Evolutionary conservation across 176 grass and related monocot genomes (phyloP), one percentile per base, ranked within the genome.

Genomic region (Aechmea fasciata): DNA sequence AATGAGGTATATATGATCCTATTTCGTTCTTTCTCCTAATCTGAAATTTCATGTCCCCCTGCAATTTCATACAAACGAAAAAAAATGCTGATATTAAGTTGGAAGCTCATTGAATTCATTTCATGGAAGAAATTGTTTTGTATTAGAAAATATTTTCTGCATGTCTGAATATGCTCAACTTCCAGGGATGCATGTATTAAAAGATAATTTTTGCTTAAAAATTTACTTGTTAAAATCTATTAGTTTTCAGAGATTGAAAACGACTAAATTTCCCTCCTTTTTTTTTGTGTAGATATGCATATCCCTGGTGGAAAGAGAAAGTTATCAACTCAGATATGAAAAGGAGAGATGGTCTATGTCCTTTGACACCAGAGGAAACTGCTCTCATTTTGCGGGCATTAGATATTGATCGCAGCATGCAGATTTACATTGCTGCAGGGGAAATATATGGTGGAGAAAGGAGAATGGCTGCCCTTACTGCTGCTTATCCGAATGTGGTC

Each of bases 231-330:
- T 3, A 59, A 64, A 63, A 62, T 62, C 72, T 71, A 18, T 63
- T 24, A 54, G 15, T 61, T 59, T 15, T 17, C 13, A 61, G 55
- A 17, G 20, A 29, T 54, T 55, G 19, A 25, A 52, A 54, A 9
- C 3, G 50, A 26, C 11, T 47, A 41, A 55, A 71, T 29, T 49
- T 11, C 50, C 48, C 22, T 79, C 69, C 23, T 50, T 65, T 28
- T 61, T 69, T 82, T 50, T 65, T 28, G 51, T 69, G 77, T 75
- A 96, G 92, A 84, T 96, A 96, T 78, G 88, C 86, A 62, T 96
- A 96, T 81, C 92, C 88, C 52, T 96, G 92, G 92, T 96, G 92
- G 92, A 96, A 96, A 80, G 92, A 96, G 73, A 96, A 96, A 80
- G 86, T 92, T 73, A 92, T 96, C 2, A 73, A 90, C 79, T 96